Base-by-base conservation (phyloP, 2,329 filamentous ascomycete species). In the Neospermospora avenae region DNA sequence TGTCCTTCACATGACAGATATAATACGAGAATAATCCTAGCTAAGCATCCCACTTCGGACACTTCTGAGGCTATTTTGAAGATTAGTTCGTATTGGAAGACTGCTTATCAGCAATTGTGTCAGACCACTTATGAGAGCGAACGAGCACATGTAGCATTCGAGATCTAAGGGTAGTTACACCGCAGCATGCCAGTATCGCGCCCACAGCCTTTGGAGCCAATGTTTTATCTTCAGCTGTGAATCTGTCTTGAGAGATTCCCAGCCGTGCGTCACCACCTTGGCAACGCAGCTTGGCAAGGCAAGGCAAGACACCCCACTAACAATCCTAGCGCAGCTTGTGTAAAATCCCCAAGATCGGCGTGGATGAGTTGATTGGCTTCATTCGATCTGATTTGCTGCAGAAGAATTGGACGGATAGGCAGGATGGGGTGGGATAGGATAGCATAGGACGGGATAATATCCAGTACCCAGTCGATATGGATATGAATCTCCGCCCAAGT, bases 11-110 rank as follows among this genome's bases (percentile, higher is more conserved):
- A 55, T 46, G 53, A 55, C 37, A 35, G 37, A 22, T 18, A 10
- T 20, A 31, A 54, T 54, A 54, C 51, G 51, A 54, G 51, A 42
- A 42, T 22, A 14, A 54, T 14, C 22, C 51, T 18, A 16, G 51
- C 28, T 35, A 35, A 39, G 22, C 14, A 28, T 54, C 59, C 54
- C 35, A 44, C 39, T 49, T 51, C 46, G 25, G 55, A 28, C 49
- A 10, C 20, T 49, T 57, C 35, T 55, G 59, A 58, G 44, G 59
- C 49, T 55, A 61, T 58, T 18, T 55, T n/a, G 28, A 57, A 37
- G 28, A 49, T 16, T n/a, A 25, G 14, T 51, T 60, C 58, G 58
- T 60, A 60, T 60, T 60, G 28, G n/a, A n/a, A 14, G 18, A 44
- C 45, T 35, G 53, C 53, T 45, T 57, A 45, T 60, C 42, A 14